Conservation (phyloP, 176 grass and related monocot species). For the Zizania latifolia region DNA sequence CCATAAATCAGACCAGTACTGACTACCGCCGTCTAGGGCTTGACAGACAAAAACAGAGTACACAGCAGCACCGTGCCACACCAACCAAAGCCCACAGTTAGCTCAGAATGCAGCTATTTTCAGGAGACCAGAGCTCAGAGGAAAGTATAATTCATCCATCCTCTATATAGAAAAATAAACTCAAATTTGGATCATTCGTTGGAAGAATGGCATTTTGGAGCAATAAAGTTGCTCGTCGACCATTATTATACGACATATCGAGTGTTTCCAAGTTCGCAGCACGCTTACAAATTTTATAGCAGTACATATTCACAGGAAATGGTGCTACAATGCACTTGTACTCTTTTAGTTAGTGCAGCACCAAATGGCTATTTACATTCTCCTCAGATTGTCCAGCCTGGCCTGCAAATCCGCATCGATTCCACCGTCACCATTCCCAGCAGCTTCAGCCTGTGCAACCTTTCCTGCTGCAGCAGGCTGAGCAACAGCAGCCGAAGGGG, state of each 20-base stretch:
- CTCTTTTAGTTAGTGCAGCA: background rate
- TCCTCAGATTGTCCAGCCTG: constrained; percentile 63
- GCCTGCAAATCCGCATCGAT: constrained; percentile 60
- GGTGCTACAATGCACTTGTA: background rate
- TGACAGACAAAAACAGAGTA: no score
- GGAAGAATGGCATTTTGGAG: background rate
- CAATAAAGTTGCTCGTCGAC: background rate
- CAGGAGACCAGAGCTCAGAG: no score
- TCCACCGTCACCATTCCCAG: constrained; percentile 31
- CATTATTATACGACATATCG: background rate
- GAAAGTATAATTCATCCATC: background rate
- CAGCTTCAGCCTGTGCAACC: constrained; percentile 58
- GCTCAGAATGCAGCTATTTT: no score
- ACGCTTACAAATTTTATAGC: background rate
- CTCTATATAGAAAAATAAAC: background rate
- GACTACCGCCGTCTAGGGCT: no score
- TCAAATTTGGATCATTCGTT: background rate
- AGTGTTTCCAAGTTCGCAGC: background rate
- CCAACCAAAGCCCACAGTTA: no score
- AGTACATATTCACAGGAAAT: background rate
- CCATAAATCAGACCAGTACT: no score
- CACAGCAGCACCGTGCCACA: no score
- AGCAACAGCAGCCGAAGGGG: constrained; percentile 43
- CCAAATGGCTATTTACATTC: constrained; percentile 27
- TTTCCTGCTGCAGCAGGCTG: constrained; percentile 34